Evolutionary conservation across 2,329 filamentous ascomycete genomes (phyloP).

Genomic region (Pseudocercospora eumusae): DNA sequence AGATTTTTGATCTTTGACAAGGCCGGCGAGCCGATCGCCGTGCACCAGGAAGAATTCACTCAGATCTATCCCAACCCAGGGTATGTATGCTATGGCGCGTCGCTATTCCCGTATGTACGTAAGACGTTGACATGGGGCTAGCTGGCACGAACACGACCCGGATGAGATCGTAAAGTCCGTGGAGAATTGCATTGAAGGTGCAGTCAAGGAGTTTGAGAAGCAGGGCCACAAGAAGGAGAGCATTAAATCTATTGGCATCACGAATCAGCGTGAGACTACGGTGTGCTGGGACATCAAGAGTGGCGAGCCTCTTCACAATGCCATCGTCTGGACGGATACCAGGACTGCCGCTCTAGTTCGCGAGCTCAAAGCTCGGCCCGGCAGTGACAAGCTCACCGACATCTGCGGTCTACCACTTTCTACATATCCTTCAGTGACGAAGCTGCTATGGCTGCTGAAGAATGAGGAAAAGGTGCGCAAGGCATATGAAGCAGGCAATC

Average conservation of each 20-base stretch:
- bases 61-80: constrained; percentile 84
- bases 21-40: constrained; percentile 72
- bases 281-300: constrained; percentile 81
- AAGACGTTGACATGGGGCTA: constrained; percentile 41
- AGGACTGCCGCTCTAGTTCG: constrained; percentile 74
- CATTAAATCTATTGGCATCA: constrained; percentile 80
- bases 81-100: constrained; percentile 53
- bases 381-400: constrained; percentile 67
- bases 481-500: constrained; percentile 72
- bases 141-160: constrained; percentile 90
- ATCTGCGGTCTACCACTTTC: constrained; percentile 81
- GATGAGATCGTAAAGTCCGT: constrained; percentile 73
- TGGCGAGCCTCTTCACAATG: constrained; percentile 78
- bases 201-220: constrained; percentile 69
- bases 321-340: constrained; percentile 89
- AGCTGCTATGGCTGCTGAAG: constrained; percentile 78
- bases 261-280: constrained; percentile 87
- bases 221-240: constrained; percentile 66
- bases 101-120: neutral
- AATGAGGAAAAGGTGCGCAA: constrained; percentile 69
- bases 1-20: constrained; percentile 89
- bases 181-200: constrained; percentile 75
- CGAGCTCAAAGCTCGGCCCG: constrained; percentile 68
- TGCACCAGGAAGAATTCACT: constrained; percentile 82
- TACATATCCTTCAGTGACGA: constrained; percentile 84